phyloP scores from a whole-genome alignment of 345 rosid genomes.

The Syzygium aromaticum region DNA sequence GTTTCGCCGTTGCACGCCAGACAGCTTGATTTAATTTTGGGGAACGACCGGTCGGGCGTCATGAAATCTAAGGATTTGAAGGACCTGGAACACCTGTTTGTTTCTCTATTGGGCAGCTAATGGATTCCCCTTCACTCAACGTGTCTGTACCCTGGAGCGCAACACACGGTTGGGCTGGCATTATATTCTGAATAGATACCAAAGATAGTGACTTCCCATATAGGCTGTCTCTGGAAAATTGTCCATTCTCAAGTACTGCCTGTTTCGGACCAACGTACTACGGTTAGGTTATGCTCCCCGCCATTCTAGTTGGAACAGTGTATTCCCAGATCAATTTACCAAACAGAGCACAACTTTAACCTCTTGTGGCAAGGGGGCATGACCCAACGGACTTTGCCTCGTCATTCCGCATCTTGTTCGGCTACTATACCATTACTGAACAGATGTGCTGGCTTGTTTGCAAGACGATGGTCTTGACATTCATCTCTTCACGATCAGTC shows the following conservation, averaged over 20 bases:
- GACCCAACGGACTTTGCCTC: neutral
- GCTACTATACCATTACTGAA: neutral
- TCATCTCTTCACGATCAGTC: neutral
- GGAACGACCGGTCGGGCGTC: neutral
- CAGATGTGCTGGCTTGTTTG: neutral
- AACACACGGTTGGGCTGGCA: neutral
- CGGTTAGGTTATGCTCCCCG: neutral
- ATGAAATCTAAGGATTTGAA: neutral
- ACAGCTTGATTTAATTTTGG: neutral
- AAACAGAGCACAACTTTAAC: neutral
- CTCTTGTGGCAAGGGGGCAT: neutral
- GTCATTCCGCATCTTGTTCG: neutral
- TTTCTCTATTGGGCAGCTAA: neutral
- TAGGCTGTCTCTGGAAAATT: neutral
- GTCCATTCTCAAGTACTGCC: neutral
- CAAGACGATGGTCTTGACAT: neutral
- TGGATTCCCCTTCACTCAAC: neutral
- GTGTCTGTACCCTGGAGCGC: neutral
- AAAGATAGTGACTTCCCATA: neutral
- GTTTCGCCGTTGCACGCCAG: neutral
- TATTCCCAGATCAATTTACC: neutral
- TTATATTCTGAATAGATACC: neutral
- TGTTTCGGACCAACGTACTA: neutral
- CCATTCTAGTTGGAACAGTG: neutral
- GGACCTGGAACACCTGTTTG: neutral